Percentiles rank a stretch among this genome's conserved stretches.
Evolutionary conservation across 345 rosid genomes (phyloP).

Genomic region (Ricinus communis): DNA sequence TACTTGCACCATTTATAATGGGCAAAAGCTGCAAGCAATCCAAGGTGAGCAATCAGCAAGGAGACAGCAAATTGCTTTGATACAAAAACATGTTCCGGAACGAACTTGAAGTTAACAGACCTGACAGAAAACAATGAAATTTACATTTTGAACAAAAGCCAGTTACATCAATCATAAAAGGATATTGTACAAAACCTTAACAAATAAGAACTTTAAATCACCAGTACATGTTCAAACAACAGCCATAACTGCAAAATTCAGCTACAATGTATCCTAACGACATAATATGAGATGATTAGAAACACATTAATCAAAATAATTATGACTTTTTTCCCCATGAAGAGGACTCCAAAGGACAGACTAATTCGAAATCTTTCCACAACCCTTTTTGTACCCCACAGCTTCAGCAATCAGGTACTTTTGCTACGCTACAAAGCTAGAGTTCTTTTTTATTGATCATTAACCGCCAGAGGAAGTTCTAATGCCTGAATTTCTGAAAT

Average conservation of each 20-base stretch:
- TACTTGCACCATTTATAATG: conserved; percentile 97
- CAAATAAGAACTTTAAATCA: conserved; percentile 5
- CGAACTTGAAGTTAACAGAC: conserved; percentile 98
- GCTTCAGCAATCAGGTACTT: not conserved
- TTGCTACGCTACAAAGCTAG: not conserved
- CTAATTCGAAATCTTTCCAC: too few relatives aligned
- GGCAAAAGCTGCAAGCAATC: conserved; percentile 59
- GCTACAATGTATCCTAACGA: not conserved
- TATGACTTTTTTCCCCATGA: not conserved
- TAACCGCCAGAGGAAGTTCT: not conserved
- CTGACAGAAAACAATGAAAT: conserved; percentile 42
- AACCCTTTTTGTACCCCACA: not conserved
- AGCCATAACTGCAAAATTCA: not conserved
- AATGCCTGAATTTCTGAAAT: not conserved
- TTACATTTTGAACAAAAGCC: conserved; percentile 18
- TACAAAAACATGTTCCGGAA: conserved; percentile 80
- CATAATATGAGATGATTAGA: not conserved
- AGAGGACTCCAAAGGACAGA: not conserved
- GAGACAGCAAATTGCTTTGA: conserved; percentile 82
- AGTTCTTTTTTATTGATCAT: not conserved
- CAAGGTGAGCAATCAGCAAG: conserved; percentile 74
- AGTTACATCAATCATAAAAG: not conserved
- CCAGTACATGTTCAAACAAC: not conserved
- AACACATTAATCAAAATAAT: not conserved
- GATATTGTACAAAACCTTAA: not conserved